A percentile compares a stretch with the other conserved stretches of the same genome.
Conservation (phyloP, 2,329 filamentous ascomycete species). For the Fusarium tjaetaba region DNA sequence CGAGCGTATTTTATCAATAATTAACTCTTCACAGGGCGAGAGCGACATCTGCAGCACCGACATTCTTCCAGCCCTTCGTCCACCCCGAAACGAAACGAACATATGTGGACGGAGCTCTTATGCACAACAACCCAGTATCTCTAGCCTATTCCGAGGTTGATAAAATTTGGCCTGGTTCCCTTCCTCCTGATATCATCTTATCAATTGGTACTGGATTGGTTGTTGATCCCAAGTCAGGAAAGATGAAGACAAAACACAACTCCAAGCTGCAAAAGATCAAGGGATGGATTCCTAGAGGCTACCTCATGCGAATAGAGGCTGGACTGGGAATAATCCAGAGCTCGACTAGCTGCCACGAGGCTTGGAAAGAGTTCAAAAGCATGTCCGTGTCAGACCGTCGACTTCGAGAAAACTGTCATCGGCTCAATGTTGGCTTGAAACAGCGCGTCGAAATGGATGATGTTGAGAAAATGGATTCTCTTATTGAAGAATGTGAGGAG, state of each 20-base stretch:
- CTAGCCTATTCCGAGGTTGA: background rate
- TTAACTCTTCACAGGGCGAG: background rate
- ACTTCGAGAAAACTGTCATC: background rate
- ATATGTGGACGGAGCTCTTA: background rate
- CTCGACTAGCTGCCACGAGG: conserved; percentile 2
- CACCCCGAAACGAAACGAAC: background rate
- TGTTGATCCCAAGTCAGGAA: background rate
- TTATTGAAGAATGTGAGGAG: background rate
- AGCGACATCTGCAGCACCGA: conserved; percentile 17
- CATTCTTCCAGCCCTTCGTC: conserved; percentile 11
- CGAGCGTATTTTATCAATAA: rapidly evolving
- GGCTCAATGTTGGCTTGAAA: conserved; percentile 2
- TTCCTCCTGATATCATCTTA: conserved; percentile 9
- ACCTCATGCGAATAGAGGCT: background rate
- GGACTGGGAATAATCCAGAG: background rate
- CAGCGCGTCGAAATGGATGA: conserved; percentile 8
- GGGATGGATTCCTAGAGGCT: background rate
- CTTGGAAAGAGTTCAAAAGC: conserved; percentile 2
- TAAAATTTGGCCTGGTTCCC: conserved; percentile 4
- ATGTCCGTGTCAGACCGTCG: background rate
- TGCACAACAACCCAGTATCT: conserved; percentile 12
- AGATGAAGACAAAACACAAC: background rate
- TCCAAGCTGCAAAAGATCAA: too few relatives aligned
- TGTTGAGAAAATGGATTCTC: background rate
- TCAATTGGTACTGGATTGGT: conserved; percentile 4